phyloP scores from a whole-genome alignment of 495 filamentous ascomycete species.

The Aspergillus diversus region DNA sequence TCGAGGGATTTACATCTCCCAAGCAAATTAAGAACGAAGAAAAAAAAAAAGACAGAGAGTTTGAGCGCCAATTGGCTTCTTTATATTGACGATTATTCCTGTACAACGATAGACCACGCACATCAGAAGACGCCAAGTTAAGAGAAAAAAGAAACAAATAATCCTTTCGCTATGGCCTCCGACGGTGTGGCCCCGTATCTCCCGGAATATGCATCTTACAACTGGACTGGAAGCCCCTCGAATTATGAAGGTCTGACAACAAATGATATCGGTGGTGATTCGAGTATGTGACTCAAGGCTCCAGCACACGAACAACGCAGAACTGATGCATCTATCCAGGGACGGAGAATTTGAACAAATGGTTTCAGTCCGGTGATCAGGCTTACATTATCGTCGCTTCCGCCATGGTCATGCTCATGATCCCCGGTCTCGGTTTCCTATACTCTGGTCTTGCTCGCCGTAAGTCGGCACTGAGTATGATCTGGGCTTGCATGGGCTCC shows the following conservation, averaged over 20 bases:
- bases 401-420: conserved; percentile 95
- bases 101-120: too few species aligned
- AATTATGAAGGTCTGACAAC: conserved; percentile 74
- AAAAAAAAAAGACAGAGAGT: too few species aligned
- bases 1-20: conserved; percentile 9
- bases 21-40: too few species aligned
- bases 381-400: conserved; percentile 91
- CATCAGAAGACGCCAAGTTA: too few species aligned
- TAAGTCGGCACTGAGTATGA: conserved; percentile 70
- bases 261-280: conserved; percentile 72
- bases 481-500: conserved; percentile 70
- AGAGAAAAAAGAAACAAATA: not conserved
- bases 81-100: too few species aligned
- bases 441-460: conserved; percentile 67
- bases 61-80: too few species aligned
- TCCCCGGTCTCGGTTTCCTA: conserved; percentile 72
- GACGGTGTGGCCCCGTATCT: conserved; percentile 33
- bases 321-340: conserved; percentile 42
- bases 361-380: conserved; percentile 72
- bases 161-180: conserved; percentile 14
- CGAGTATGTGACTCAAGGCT: conserved; percentile 56
- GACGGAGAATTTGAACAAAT: conserved; percentile 84
- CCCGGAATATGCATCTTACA: conserved; percentile 66
- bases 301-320: conserved; percentile 2
- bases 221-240: conserved; percentile 78